These are phyloP conservation scores for Neobulgaria alba DNA, from an alignment of 2,329 filamentous ascomycete genomes.

Conservation along the genomic window DNA sequence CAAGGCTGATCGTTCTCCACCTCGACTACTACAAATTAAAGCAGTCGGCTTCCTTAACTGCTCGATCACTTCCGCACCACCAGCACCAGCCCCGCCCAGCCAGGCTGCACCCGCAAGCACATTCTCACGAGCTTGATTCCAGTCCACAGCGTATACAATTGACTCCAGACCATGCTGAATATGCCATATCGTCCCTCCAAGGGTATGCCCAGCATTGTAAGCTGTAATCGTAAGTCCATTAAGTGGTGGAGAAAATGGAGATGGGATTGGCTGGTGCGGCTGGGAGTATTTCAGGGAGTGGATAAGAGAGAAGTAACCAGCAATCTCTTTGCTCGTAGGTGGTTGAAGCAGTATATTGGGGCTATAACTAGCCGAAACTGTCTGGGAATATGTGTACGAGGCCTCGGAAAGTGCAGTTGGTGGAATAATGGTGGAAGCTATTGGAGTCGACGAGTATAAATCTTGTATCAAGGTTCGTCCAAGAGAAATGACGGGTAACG, in stretches of 20 bases:
- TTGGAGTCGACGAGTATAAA: slow-evolving; percentile 79
- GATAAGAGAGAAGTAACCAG: slow-evolving; percentile 82
- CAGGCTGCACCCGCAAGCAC: slow-evolving; percentile 89
- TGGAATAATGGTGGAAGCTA: slow-evolving; percentile 79
- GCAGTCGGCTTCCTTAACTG: slow-evolving; percentile 89
- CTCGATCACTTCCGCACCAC: slow-evolving; percentile 85
- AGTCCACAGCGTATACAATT: slow-evolving; percentile 94
- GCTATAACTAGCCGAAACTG: slow-evolving; percentile 40
- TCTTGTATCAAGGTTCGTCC: slow-evolving; percentile 87
- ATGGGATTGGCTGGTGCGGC: slow-evolving; percentile 80
- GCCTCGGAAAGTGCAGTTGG: slow-evolving; percentile 61
- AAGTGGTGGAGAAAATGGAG: slow-evolving; percentile 79
- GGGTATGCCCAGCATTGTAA: slow-evolving; percentile 91
- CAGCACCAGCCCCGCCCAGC: slow-evolving; percentile 72
- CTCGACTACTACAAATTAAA: slow-evolving; percentile 82
- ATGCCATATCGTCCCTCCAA: slow-evolving; percentile 98
- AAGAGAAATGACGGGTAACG: slow-evolving; percentile 83
- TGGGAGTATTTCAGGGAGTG: slow-evolving; percentile 95
- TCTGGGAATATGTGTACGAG: slow-evolving; percentile 45
- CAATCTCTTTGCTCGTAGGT: slow-evolving; percentile 81
- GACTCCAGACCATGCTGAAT: slow-evolving; percentile 95
- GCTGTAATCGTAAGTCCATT: slow-evolving; percentile 92
- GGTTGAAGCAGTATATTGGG: slow-evolving; percentile 50
- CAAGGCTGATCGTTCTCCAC: slow-evolving; percentile 62
- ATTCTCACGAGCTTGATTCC: slow-evolving; percentile 96